These are phyloP conservation scores for Naegleria gruberi DNA, from an alignment of 208 protist species.

Conservation along the genomic window DNA sequence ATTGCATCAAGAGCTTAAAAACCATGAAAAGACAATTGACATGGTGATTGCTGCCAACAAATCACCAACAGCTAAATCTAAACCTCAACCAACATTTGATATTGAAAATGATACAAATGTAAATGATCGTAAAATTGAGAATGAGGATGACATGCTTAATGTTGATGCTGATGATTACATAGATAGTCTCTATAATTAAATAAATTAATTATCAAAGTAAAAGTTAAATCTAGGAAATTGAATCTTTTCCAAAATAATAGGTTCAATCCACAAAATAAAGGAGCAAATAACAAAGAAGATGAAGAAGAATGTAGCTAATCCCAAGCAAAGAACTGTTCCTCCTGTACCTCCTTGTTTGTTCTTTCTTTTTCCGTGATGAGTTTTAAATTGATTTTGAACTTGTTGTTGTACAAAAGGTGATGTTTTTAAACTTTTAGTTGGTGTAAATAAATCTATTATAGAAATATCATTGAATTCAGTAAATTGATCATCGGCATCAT, in stretches of 20 bases:
- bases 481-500: not conserved
- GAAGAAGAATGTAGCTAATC: not conserved
- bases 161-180: constrained; percentile 1
- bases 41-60: not conserved
- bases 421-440: not conserved
- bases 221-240: not conserved
- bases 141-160: not conserved
- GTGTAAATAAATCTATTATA: not conserved
- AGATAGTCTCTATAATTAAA: not conserved
- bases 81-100: not conserved
- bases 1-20: not conserved
- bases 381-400: not conserved
- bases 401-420: not conserved
- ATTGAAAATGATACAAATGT: not conserved
- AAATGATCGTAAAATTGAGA: not conserved
- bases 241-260: not conserved
- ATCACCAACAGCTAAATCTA: not conserved
- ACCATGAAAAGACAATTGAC: not conserved
- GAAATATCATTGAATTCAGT: not conserved
- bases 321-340: not conserved
- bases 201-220: not conserved
- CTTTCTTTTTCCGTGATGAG: not conserved
- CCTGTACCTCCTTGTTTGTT: not conserved
- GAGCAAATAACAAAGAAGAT: not conserved
- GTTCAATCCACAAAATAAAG: not conserved